phyloP scores from a whole-genome alignment of 2,329 filamentous ascomycete species.

The Penicillium sp. region DNA sequence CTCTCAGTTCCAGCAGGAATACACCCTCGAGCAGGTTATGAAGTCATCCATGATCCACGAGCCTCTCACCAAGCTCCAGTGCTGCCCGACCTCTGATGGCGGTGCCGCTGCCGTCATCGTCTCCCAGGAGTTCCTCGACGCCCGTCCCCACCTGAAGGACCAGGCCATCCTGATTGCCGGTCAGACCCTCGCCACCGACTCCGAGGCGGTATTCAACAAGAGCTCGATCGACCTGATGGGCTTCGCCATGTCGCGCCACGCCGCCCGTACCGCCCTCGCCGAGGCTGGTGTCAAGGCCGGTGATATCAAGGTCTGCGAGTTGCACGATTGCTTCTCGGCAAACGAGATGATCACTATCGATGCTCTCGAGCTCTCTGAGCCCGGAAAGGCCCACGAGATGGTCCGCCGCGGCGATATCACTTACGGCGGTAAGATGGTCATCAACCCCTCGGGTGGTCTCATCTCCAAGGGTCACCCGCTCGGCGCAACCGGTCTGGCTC shows the following conservation, averaged over 20 bases:
- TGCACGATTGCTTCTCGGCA: conserved; percentile 95
- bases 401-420: conserved; percentile 86
- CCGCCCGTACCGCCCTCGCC: conserved; percentile 65
- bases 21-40: conserved; percentile 79
- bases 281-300: conserved; percentile 64
- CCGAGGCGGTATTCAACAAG: conserved; percentile 71
- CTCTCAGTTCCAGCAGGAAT: conserved; percentile 94
- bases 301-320: conserved; percentile 80
- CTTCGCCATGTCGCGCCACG: conserved; percentile 75
- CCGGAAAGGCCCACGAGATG: conserved; percentile 87
- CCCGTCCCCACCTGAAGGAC: conserved; percentile 73
- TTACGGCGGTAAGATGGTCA: conserved; percentile 75
- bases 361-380: conserved; percentile 72
- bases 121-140: conserved; percentile 82
- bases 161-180: conserved; percentile 89
- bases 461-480: conserved; percentile 96
- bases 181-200: conserved; percentile 83
- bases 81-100: conserved; percentile 93
- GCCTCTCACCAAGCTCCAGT: conserved; percentile 95
- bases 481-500: conserved; percentile 89
- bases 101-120: conserved; percentile 85
- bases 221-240: conserved; percentile 87
- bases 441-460: conserved; percentile 91
- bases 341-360: conserved; percentile 93
- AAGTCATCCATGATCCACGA: conserved; percentile 74